phyloP scores from a whole-genome alignment of 2,329 filamentous ascomycete genomes.

The Alternaria gansuensis region DNA sequence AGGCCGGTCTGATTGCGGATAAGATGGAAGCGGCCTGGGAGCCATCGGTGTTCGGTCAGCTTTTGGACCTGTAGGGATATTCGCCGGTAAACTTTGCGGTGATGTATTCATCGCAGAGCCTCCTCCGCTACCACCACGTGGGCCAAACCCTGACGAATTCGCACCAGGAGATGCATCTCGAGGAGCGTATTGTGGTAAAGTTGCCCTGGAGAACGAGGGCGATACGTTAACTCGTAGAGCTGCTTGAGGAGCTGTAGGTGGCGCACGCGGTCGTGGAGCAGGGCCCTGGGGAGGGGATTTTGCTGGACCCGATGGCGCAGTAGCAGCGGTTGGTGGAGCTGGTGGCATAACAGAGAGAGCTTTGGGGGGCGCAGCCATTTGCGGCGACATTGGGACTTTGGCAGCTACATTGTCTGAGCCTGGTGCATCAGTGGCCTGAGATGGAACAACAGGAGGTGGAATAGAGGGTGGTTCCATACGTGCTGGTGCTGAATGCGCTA shows the following conservation, averaged over 20 bases:
- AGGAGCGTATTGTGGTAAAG: slow-evolving; percentile 35
- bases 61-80: slow-evolving; percentile 55
- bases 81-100: slow-evolving; percentile 47
- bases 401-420: slow-evolving; percentile 26
- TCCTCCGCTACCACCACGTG: slow-evolving; percentile 34
- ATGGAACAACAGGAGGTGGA: slow-evolving; percentile 26
- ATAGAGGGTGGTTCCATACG: slow-evolving; percentile 38
- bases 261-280: slow-evolving; percentile 38
- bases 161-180: slow-evolving; percentile 44
- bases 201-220: slow-evolving; percentile 45
- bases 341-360: slow-evolving; percentile 9
- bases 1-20: slow-evolving; percentile 41
- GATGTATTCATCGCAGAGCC: slow-evolving; percentile 45
- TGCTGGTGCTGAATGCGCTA: slow-evolving; percentile 25
- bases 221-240: slow-evolving; percentile 44
- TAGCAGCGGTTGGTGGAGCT: slow-evolving; percentile 17
- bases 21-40: slow-evolving; percentile 44
- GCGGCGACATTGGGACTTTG: slow-evolving; percentile 24
- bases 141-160: slow-evolving; percentile 36
- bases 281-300: slow-evolving; percentile 46
- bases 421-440: slow-evolving; percentile 15
- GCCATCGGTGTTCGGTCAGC: slow-evolving; percentile 47
- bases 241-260: slow-evolving; percentile 49
- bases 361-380: slow-evolving; percentile 21
- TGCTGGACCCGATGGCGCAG: slow-evolving; percentile 24